These are phyloP conservation scores for Candida wancherniae DNA, from an alignment of 805 yeast genomes.

Conservation along the genomic window DNA sequence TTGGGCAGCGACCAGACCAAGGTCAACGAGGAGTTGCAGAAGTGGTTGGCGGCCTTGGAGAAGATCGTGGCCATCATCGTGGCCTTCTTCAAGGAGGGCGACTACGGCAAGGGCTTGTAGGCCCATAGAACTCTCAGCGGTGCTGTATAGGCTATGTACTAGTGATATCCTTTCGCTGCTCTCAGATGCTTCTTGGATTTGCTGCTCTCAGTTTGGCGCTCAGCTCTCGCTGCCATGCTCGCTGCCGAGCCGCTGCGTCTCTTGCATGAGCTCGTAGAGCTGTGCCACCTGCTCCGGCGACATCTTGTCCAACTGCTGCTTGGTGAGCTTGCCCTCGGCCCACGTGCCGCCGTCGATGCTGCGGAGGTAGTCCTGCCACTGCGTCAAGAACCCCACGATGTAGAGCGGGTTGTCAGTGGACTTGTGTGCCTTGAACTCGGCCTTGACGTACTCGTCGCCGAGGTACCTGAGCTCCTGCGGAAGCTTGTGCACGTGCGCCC, in stretches of 20 bases:
- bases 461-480: slow-evolving; percentile 66
- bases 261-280: slow-evolving; percentile 71
- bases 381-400: slow-evolving; percentile 86
- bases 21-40: slow-evolving; percentile 59
- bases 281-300: slow-evolving; percentile 88
- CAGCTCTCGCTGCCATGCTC: too few species aligned
- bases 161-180: too few species aligned
- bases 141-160: too few species aligned
- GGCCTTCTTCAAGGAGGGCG: slow-evolving; percentile 72
- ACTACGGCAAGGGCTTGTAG: slow-evolving; percentile 83
- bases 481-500: slow-evolving; percentile 68
- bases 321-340: slow-evolving; percentile 47
- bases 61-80: slow-evolving; percentile 65
- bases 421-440: slow-evolving; percentile 84
- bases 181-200: too few species aligned
- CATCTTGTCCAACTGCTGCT: slow-evolving; percentile 70
- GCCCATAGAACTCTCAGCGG: too few species aligned
- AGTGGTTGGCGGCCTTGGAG: slow-evolving; percentile 77
- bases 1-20: slow-evolving; percentile 70
- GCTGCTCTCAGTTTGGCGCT: too few species aligned
- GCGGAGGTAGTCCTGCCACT: slow-evolving; percentile 85
- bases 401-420: slow-evolving; percentile 83
- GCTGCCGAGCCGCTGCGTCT: slow-evolving; percentile 42
- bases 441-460: slow-evolving; percentile 86
- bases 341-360: slow-evolving; percentile 47